A percentile compares a stretch with the other conserved stretches of the same genome.
Evolutionary conservation across 768 basidiomycete genomes (phyloP).

Genomic region (Boletus tylopilopsis): DNA sequence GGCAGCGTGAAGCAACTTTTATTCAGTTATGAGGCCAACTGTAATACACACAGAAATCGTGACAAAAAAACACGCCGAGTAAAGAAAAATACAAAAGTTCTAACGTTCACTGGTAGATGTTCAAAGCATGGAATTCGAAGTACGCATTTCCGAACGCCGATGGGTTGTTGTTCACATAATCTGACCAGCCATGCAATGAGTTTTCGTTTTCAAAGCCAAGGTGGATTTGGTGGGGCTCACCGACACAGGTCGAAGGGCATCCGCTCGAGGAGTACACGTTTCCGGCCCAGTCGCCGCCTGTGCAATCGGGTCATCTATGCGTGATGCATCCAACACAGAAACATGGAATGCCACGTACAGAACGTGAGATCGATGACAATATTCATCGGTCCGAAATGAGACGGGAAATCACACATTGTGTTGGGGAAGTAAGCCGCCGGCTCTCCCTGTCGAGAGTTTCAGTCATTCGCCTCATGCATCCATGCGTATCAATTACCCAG

Average conservation of each 20-base stretch:
- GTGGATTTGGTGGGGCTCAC: constrained; percentile 13
- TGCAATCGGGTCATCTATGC: neutral
- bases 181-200: constrained; percentile 40
- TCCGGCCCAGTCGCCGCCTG: constrained; percentile 32
- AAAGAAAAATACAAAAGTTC: too few species aligned
- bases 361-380: constrained; percentile 21
- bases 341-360: constrained; percentile 8
- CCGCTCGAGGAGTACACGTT: constrained; percentile 11
- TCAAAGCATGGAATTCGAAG: constrained; percentile 23
- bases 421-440: constrained; percentile 16
- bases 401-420: constrained; percentile 11
- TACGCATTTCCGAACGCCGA: constrained; percentile 16
- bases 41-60: too few species aligned
- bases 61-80: too few species aligned
- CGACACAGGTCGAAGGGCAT: constrained; percentile 27
- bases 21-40: too few species aligned
- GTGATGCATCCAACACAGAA: neutral
- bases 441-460: constrained; percentile 6
- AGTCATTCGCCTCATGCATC: neutral
- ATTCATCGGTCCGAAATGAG: constrained; percentile 17
- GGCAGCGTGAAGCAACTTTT: too few species aligned
- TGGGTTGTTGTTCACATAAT: constrained; percentile 42
- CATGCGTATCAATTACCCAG: constrained; percentile 19
- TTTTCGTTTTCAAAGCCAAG: neutral
- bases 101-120: constrained; percentile 14